Conservation (phyloP, 208 protist genomes). For the Trypanosoma cruzi region DNA sequence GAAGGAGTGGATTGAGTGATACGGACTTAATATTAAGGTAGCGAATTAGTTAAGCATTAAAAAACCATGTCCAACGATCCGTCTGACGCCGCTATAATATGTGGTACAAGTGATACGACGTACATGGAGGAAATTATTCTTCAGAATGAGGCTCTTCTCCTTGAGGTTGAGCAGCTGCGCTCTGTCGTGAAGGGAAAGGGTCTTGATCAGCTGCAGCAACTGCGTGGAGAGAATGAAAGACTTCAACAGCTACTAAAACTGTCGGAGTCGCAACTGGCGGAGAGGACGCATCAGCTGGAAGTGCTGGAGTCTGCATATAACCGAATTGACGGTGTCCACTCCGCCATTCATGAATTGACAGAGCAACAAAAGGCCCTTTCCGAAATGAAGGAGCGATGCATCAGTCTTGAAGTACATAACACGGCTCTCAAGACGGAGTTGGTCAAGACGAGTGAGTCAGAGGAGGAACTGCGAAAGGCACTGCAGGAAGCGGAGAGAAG, state of each 20-base stretch:
- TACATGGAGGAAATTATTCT: conserved; percentile 47
- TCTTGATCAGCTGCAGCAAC: conserved; percentile 20
- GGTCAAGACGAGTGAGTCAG: not conserved
- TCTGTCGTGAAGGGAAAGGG: conserved; percentile 42
- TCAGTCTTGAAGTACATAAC: conserved; percentile 11
- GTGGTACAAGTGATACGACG: conserved; percentile 20
- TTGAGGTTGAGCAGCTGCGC: conserved; percentile 38
- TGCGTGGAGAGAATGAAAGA: conserved; percentile 30
- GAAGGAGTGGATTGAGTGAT: not conserved
- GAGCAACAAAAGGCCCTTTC: conserved; percentile 24
- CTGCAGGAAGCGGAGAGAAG: not conserved
- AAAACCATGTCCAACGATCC: conserved; percentile 25
- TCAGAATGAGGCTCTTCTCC: conserved; percentile 66
- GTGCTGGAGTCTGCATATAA: conserved; percentile 35
- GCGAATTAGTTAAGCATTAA: not conserved
- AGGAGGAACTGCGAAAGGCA: not conserved
- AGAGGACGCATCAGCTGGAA: conserved; percentile 49
- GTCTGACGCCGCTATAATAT: conserved; percentile 38
- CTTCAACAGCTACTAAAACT: conserved; percentile 38
- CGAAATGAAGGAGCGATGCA: conserved; percentile 40
- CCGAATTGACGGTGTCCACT: conserved; percentile 51
- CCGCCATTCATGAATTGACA: conserved; percentile 40
- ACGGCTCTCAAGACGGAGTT: conserved; percentile 16
- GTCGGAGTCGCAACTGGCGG: conserved; percentile 40
- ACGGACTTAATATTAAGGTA: not conserved